phyloP scores from a whole-genome alignment of 169 alveolate genomes.

The Eimeria acervulina region DNA sequence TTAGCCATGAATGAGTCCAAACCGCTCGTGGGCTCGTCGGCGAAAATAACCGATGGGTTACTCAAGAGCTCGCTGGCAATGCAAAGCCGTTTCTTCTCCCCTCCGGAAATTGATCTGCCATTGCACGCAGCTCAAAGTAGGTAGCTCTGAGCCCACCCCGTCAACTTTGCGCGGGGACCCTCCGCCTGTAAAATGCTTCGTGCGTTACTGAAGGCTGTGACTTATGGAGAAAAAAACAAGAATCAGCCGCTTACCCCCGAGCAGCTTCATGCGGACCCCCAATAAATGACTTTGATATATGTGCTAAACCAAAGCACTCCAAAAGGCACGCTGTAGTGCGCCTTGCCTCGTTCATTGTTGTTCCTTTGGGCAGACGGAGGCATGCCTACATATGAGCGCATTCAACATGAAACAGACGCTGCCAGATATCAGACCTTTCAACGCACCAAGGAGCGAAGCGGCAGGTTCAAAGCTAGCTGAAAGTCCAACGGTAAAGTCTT shows the following conservation, averaged over 20 bases:
- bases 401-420: not conserved
- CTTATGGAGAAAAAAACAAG: not conserved
- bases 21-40: slow-evolving; percentile 93
- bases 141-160: slow-evolving; percentile 4
- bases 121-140: not conserved
- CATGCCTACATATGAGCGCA: slow-evolving; percentile 16
- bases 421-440: not conserved
- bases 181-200: not conserved
- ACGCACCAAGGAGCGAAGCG: not conserved
- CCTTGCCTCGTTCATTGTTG: slow-evolving; percentile 25
- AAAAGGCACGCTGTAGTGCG: slow-evolving; percentile 53
- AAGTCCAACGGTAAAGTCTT: not conserved
- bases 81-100: slow-evolving; percentile 88
- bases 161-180: not conserved
- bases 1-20: slow-evolving; percentile 84
- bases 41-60: slow-evolving; percentile 89
- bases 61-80: slow-evolving; percentile 89
- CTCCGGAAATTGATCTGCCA: slow-evolving; percentile 90
- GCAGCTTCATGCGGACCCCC: slow-evolving; percentile 68
- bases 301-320: slow-evolving; percentile 69
- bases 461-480: not conserved
- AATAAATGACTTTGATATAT: slow-evolving; percentile 62
- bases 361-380: slow-evolving; percentile 70
- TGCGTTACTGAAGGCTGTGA: not conserved
- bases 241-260: slow-evolving; percentile 60